These are phyloP conservation scores for Oxyria digyna DNA, from an alignment of 148 eudicot genomes.

Conservation along the genomic window DNA sequence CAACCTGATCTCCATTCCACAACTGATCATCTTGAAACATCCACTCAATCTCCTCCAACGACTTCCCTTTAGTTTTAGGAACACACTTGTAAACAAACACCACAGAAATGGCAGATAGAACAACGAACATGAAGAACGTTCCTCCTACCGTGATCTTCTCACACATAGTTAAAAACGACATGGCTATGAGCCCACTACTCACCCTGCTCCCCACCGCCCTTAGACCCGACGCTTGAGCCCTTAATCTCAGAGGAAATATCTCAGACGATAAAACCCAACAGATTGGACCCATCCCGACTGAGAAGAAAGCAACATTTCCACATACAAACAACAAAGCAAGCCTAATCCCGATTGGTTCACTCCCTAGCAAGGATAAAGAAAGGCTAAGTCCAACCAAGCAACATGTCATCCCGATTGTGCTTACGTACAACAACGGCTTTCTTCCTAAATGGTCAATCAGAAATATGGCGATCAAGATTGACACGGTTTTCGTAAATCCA, in stretches of 20 bases:
- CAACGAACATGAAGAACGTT: constrained; percentile 21
- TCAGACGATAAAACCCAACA: constrained; percentile 71
- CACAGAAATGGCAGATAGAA: constrained; percentile 22
- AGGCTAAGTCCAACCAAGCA: constrained; percentile 52
- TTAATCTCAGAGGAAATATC: constrained; percentile 53
- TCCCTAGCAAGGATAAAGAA: constrained; percentile 39
- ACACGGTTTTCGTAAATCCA: constrained; percentile 56
- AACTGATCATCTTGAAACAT: constrained; percentile 16
- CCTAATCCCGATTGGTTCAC: constrained; percentile 24
- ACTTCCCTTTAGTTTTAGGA: constrained; percentile 38
- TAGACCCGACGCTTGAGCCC: constrained; percentile 65
- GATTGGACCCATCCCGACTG: constrained; percentile 67
- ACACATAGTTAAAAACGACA: constrained; percentile 69
- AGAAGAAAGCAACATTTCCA: constrained; percentile 74
- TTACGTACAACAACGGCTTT: constrained; percentile 64
- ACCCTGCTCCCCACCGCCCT: constrained; percentile 63
- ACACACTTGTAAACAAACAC: constrained; percentile 24
- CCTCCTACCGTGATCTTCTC: constrained; percentile 27
- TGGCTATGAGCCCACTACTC: constrained; percentile 63
- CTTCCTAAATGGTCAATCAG: constrained; percentile 61
- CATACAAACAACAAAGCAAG: constrained; percentile 49
- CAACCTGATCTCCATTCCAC: constrained; percentile 14
- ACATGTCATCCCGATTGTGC: constrained; percentile 80
- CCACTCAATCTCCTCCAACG: constrained; percentile 27
- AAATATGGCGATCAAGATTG: constrained; percentile 49